Evolutionary conservation across 768 basidiomycete species (phyloP).

Genomic region (Lentinula sp.): DNA sequence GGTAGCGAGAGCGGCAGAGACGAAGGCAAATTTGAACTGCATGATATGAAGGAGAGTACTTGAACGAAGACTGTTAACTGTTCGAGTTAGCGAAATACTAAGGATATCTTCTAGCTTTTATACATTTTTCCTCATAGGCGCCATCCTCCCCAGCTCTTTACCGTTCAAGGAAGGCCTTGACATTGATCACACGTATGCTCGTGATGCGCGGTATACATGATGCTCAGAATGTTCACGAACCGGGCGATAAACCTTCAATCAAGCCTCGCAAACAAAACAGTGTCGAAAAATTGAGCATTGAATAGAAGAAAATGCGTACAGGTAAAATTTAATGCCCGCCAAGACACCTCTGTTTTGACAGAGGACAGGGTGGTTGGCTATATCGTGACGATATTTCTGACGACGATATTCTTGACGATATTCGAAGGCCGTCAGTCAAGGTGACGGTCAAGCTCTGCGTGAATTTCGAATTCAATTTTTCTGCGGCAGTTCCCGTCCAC

Average conservation of each 20-base stretch:
- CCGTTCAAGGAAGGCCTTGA: too few relatives aligned
- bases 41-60: not conserved
- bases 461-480: too few relatives aligned
- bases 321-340: not conserved
- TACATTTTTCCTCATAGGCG: not conserved
- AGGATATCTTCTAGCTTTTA: not conserved
- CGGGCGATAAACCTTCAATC: not conserved
- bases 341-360: not conserved
- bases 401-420: not conserved
- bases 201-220: not conserved
- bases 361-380: not conserved
- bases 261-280: not conserved
- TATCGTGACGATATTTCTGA: not conserved
- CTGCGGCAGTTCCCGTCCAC: too few relatives aligned
- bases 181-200: too few relatives aligned
- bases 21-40: conserved; percentile 6
- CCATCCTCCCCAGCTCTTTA: not conserved
- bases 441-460: too few relatives aligned
- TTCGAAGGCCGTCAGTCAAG: too few relatives aligned
- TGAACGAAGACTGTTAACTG: conserved; percentile 2
- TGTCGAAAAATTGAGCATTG: not conserved
- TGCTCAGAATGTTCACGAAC: not conserved
- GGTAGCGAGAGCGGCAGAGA: not conserved
- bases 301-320: too few relatives aligned
- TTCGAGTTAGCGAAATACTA: not conserved